Base-by-base conservation (phyloP, 192 early-diverging fungal genomes). In the Pilobolus umbonatus region DNA sequence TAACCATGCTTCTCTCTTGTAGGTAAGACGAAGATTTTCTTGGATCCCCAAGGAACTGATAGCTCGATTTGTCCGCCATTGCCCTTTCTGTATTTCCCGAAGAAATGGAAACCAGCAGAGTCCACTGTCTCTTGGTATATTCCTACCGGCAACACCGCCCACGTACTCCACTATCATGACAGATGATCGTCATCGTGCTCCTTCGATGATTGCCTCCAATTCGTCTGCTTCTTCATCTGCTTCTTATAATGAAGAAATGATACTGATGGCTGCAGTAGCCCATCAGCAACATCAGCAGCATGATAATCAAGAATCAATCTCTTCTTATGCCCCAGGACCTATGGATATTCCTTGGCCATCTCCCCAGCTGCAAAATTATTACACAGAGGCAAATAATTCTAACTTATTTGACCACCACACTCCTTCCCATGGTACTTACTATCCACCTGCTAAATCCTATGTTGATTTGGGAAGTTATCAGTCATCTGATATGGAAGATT, bases 11-110 rank as follows among this genome's bases (percentile, higher is more conserved):
- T 53, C 7, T 40, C 15, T 22, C 9, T 61, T 34, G n/a, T 40
- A 76, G 75, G 75, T 76, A 9, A 54, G 75, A 15, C 67, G 60
- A 43, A 62, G 72, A 25, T 76, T 69, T 38, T 76, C 75, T 1
- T 76, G 75, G 75, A 72, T 76, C 0, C 75, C 75, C 22, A 76
- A 76, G 44, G 75, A 76, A 31, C 51, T 76, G 26, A 76, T 76
- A 46, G 75, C 75, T 12, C 67, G 75, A 10, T 76, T 76, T 51
- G 75, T 76, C 14, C 64, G 72, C 21, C 66, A 72, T 30, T 76
- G 75, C 17, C 75, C 75, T 12, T 56, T 76, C 12, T 76, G 75
- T 36, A 65, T 64, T 5, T 67, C 66, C 19, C 53, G 71, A 15
- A 68, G 75, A 14, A 73, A 74, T 32, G 61, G 72, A 11, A 57